Conservation (phyloP, 192 early-diverging fungal genomes). For the Coemansia sp. region DNA sequence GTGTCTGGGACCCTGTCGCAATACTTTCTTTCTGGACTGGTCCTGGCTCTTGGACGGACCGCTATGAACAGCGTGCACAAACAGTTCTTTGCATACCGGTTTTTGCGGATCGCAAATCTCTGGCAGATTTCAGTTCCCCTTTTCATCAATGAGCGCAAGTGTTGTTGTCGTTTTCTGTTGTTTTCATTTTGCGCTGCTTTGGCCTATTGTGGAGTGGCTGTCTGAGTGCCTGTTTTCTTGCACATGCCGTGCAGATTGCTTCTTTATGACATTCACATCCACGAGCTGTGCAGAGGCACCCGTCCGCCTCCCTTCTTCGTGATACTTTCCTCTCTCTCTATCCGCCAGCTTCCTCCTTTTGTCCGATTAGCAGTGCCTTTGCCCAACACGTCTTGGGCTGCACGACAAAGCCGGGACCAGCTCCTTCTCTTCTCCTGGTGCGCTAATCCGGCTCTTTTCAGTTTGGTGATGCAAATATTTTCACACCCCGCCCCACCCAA, state of each 20-base stretch:
- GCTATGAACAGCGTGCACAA: not conserved
- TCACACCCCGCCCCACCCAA: conserved; percentile 7
- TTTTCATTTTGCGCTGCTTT: conserved; percentile 22
- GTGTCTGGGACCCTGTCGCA: no score
- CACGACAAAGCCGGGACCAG: conserved; percentile 21
- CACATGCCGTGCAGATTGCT: conserved; percentile 1
- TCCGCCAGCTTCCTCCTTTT: conserved; percentile 8
- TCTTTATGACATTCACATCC: conserved; percentile 9
- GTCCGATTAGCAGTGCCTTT: conserved; percentile 15
- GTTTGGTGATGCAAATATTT: conserved; percentile 9
- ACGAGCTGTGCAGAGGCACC: conserved; percentile 2
- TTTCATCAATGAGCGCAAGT: conserved; percentile 11
- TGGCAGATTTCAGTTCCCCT: not conserved
- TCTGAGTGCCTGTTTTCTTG: conserved; percentile 3
- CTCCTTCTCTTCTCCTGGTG: not conserved
- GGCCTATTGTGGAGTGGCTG: conserved; percentile 27
- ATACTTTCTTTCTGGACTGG: not conserved
- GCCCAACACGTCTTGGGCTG: conserved; percentile 15
- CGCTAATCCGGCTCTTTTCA: conserved; percentile 12
- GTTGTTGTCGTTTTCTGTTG: conserved; percentile 23
- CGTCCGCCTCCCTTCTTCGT: conserved; percentile 8
- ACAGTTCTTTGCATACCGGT: not conserved
- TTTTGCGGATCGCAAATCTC: conserved; percentile 32
- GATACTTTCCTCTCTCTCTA: conserved; percentile 3
- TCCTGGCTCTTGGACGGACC: not conserved